Evolutionary conservation across 2,329 filamentous ascomycete genomes (phyloP), one percentile per base, ranked within the genome.

Genomic region (Stagonosporopsis rhizophila): DNA sequence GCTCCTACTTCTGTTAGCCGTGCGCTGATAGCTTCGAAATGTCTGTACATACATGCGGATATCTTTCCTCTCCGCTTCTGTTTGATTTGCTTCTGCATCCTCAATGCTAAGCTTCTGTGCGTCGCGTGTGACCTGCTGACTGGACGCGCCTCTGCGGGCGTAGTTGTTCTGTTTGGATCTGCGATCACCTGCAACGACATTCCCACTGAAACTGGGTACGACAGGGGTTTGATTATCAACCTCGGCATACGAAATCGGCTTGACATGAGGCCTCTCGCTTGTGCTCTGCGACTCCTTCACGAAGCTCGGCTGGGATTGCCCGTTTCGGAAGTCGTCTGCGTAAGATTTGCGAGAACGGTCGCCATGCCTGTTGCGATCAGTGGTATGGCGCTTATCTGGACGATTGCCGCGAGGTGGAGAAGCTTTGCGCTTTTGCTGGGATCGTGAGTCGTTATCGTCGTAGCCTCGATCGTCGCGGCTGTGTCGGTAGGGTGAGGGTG

Each of bases 301-400:
- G 9, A 56, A 56, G 25, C 27, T 54, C 38, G 56, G 47, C 28
- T 46, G 49, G 30, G 47, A 37, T 28, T 49, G 58, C 27, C 17
- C 58, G 40, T 45, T 47, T 47, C 52, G 37, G 17, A 48, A 14
- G n/a, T 51, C 42, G 17, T 56, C 87, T 78, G 89, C 87, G 65
- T 85, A 84, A 30, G 83, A 79, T 65, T 85, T 86, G 72, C 85
- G 85, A 69, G 87, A 81, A 37, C 83, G 76, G 65, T 90, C 87
- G 82, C 76, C 59, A 80, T 80, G 71, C 75, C 70, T 70, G 51
- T 54, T 58, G 48, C 61, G 66, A 66, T 72, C 68, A 62, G 64
- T 63, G 54, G 67, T 61, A 46, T 82, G 75, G 64, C 90, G 85
- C 77, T 93, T 93, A 68, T 84, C 84, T 35, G 67, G 65, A 22